Base-by-base conservation (phyloP, 2,329 filamentous ascomycete species). In the Tolypocladium capitatum region DNA sequence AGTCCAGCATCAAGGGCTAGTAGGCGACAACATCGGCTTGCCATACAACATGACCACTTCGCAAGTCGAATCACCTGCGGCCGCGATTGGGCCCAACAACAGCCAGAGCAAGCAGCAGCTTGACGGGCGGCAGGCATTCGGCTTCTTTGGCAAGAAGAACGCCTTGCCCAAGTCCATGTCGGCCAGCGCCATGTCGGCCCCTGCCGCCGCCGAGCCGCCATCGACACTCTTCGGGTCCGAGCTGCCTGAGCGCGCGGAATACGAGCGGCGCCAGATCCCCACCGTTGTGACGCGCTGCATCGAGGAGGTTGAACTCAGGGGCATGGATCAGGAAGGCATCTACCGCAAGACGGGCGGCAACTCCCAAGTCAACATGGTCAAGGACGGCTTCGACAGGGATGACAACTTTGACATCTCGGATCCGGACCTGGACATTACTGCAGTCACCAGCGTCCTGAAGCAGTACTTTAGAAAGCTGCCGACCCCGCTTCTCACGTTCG, bases 301-400 rank as follows among this genome's bases (percentile, higher is more conserved):
- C 55, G 87, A 95, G 62, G 91, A 98, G 67, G 92, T 98, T 35
- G 92, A 98, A 65, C 71, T 92, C 21, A 83, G 92, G 62, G 92
- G 91, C 67, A 95, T 98, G 87, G 90, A 97, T 58, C 80, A 94
- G 56, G 92, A 97, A 68, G 92, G 92, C 52, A 94, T 98, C 57
- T 98, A 98, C 69, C 83, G 92, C 60, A 98, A 98, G 74, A 95
- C 90, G 45, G 92, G 92, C 49, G 92, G 90, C 55, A 89, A 85
- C 58, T 88, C 86, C 9, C 88, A 94, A 63, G 85, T 95, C 62
- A 94, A 94, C 64, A 75, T 79, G 59, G 86, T 98, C 56, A 87
- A 91, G 60, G 86, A 90, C 55, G 89, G 90, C 13, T 97, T 98
- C 62, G 90, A 96, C 64, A 84, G 82, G 63, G 83, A 79, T 50